Conservation (phyloP, 371 early-diverging fungal species). For the Mucor indicus region DNA sequence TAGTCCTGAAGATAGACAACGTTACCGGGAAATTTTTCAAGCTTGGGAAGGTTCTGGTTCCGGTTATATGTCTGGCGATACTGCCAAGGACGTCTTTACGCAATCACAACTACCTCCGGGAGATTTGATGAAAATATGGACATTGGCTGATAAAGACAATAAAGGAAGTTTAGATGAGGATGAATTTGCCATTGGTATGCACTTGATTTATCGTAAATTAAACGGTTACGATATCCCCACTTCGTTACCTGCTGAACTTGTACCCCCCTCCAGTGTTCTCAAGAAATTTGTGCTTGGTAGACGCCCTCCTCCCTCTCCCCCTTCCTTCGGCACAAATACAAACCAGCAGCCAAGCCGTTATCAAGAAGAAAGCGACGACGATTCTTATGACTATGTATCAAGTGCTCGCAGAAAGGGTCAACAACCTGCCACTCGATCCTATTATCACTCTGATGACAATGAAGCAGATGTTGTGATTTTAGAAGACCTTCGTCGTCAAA, state of each 20-base stretch:
- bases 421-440: constrained; percentile 2
- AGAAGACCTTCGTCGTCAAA: constrained; percentile 45
- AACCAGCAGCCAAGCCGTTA: constrained; percentile 3
- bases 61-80: constrained; percentile 80
- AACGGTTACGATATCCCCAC: constrained; percentile 76
- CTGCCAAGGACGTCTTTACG: constrained; percentile 75
- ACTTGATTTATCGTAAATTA: constrained; percentile 66
- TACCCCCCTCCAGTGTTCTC: constrained; percentile 72
- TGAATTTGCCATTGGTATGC: constrained; percentile 56
- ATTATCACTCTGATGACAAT: constrained; percentile 12
- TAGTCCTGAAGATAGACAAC: constrained; percentile 72
- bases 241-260: constrained; percentile 73
- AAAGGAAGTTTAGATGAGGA: constrained; percentile 48
- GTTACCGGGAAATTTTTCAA: constrained; percentile 81
- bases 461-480: constrained; percentile 18
- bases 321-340: constrained; percentile 9
- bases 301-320: constrained; percentile 22
- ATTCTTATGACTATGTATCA: constrained; percentile 49
- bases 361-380: constrained; percentile 14
- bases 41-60: constrained; percentile 80
- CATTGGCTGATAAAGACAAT: constrained; percentile 43
- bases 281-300: constrained; percentile 54
- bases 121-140: constrained; percentile 50
- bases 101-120: constrained; percentile 37
- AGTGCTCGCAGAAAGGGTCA: constrained; percentile 47